phyloP scores from a whole-genome alignment of 2,329 filamentous ascomycete species.

The Rhytidhysteron rufulum region DNA sequence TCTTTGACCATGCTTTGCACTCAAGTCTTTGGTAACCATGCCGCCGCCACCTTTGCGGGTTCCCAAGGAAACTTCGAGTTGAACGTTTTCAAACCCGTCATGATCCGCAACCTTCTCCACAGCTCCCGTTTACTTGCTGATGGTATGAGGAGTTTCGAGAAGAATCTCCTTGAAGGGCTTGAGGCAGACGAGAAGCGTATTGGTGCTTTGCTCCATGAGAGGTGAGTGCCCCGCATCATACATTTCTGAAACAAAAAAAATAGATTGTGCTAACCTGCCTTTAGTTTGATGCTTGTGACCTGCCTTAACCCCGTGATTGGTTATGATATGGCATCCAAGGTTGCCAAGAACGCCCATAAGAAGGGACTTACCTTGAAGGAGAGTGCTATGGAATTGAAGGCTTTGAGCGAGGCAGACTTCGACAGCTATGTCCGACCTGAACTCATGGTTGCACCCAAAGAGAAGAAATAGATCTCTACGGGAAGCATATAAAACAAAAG shows the following conservation, averaged over 20 bases:
- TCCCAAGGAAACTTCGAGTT: constrained; percentile 98
- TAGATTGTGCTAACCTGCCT: neutral
- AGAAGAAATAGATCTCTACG: constrained; percentile 50
- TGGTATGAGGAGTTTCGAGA: constrained; percentile 92
- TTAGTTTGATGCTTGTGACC: constrained; percentile 92
- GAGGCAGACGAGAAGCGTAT: constrained; percentile 95
- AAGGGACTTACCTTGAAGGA: constrained; percentile 93
- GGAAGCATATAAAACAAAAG: neutral
- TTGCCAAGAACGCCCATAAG: constrained; percentile 98
- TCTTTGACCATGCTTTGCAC: constrained; percentile 95
- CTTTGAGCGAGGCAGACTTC: constrained; percentile 84
- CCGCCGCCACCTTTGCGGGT: constrained; percentile 86
- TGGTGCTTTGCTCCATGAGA: constrained; percentile 84
- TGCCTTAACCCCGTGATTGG: constrained; percentile 97
- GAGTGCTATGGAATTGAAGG: constrained; percentile 89
- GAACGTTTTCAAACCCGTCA: constrained; percentile 96
- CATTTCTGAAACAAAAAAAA: constrained; percentile 2
- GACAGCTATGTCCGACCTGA: constrained; percentile 86
- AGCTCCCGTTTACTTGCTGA: constrained; percentile 84
- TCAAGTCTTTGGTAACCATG: constrained; percentile 97
- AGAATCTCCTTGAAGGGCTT: constrained; percentile 83
- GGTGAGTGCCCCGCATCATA: constrained; percentile 52
- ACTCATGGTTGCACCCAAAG: constrained; percentile 86
- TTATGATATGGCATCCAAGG: constrained; percentile 95
- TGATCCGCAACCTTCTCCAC: constrained; percentile 94